A percentile compares a stretch with the other conserved stretches of the same genome.
Evolutionary conservation across 2,329 filamentous ascomycete genomes (phyloP).

Genomic region (Botrytis byssoidea): DNA sequence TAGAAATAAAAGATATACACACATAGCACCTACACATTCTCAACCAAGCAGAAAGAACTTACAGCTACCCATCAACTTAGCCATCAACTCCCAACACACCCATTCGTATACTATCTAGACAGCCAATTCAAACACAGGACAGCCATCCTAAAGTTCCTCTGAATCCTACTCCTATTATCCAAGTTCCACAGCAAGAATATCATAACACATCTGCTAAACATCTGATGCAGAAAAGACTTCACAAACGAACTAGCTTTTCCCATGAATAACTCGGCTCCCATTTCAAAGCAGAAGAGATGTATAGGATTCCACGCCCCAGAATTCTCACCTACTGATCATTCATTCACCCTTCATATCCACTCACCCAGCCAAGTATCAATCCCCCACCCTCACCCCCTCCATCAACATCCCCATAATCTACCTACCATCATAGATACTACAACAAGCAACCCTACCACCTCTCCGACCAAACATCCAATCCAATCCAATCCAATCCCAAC

Average conservation of each 20-base stretch:
- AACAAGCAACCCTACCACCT: too few species aligned
- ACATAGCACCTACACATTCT: too few species aligned
- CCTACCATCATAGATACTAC: too few species aligned
- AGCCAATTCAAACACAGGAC: not conserved
- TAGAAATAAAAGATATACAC: not conserved
- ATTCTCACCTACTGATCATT: too few species aligned
- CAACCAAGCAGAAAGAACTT: too few species aligned
- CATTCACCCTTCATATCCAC: too few species aligned
- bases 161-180: not conserved
- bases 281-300: not conserved
- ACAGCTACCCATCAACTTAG: not conserved
- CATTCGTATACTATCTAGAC: not conserved
- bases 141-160: not conserved
- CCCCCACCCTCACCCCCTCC: too few species aligned
- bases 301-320: fast-evolving
- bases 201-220: not conserved
- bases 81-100: not conserved
- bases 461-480: too few species aligned
- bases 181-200: not conserved
- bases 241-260: not conserved
- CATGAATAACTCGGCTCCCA: not conserved
- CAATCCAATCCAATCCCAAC: too few species aligned
- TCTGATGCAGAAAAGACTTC: not conserved
- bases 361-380: too few species aligned
- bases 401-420: too few species aligned